Base-by-base conservation (phyloP, 768 basidiomycete genomes). In the Fistulinella prunicolor region DNA sequence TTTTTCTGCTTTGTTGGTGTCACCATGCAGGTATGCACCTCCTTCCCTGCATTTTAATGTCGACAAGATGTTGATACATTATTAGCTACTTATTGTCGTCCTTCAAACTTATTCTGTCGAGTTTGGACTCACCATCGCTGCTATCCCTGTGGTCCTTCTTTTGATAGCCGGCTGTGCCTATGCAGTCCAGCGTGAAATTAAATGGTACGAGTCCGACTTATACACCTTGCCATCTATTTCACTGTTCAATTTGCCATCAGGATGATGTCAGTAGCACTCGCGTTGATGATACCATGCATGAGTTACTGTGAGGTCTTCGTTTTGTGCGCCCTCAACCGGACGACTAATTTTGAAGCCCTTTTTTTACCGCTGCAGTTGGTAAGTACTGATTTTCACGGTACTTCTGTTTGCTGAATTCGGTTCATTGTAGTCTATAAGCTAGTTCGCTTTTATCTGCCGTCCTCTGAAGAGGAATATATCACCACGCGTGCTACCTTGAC, bases 1-100 rank as follows among this genome's bases (percentile, higher is more conserved):
- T 93, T 91, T 67, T 93, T 93, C 72, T 82, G 79, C 65, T 92
- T 93, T 62, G 76, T 78, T 19, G 90, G 85, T n/a, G 84, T 92
- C 21, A 91, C 89, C 3, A 90, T 91, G 79, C 90, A 93, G 81
- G 89, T 80, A 42, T 41, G 68, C 26, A 24, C n/a, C 14, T 22
- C 14, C 22, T 1, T 20, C 41, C 6, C 21, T 30, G 19, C 35
- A n/a, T 22, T 22, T 28, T n/a, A 4, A 22, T 49, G 13, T 37
- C n/a, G 19, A 36, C n/a, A 22, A n/a, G 32, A 9, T 38, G 38
- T 37, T 47, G 41, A 52, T 32, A 16, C 40, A 2, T 26, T 16
- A n/a, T 5, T 44, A 92, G 90, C 81, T 93, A 26, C 79, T 92
- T 48, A 92, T 93, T 54, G 67, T 93, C 20, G 89, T 93, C 12